Percentiles rank a stretch among this genome's conserved stretches.
phyloP scores from a whole-genome alignment of 176 grass and related monocot species.

The Triticum dicoccoides region DNA sequence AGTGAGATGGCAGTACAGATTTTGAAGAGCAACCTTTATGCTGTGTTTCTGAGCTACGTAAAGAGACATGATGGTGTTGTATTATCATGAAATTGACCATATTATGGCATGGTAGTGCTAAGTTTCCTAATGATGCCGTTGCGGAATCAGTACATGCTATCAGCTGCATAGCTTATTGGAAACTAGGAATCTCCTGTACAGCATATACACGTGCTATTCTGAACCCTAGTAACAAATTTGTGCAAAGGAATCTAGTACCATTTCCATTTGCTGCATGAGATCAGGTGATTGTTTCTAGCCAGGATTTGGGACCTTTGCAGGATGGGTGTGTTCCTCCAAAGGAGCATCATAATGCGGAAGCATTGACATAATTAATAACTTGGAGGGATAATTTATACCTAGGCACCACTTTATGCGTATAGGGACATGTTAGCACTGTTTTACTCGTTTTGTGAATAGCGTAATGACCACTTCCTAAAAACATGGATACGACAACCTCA shows the following conservation, averaged over 20 bases:
- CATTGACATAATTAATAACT: not conserved
- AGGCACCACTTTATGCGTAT: not conserved
- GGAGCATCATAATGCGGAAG: not conserved
- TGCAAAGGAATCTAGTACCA: slow-evolving; percentile 5
- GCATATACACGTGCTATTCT: slow-evolving; percentile 4
- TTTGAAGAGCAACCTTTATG: slow-evolving; percentile 17
- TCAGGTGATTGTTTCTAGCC: not conserved
- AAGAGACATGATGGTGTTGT: not conserved
- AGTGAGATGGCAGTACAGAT: not conserved
- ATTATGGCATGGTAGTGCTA: not conserved
- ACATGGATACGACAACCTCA: not conserved
- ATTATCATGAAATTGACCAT: not conserved
- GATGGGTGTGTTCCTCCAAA: not conserved
- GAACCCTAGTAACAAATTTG: not conserved
- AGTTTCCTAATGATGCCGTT: not conserved
- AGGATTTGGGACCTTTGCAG: not conserved
- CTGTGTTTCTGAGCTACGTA: slow-evolving; percentile 5
- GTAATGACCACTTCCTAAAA: not conserved
- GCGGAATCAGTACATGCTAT: slow-evolving; percentile 4
- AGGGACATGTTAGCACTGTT: not conserved
- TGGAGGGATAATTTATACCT: not conserved
- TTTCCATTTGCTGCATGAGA: slow-evolving; percentile 12
- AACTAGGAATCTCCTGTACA: not conserved
- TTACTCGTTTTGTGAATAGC: not conserved
- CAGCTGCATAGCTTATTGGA: not conserved